These are phyloP conservation scores for Sporobolomyces pararoseus DNA, from an alignment of 768 basidiomycete genomes.

Conservation along the genomic window DNA sequence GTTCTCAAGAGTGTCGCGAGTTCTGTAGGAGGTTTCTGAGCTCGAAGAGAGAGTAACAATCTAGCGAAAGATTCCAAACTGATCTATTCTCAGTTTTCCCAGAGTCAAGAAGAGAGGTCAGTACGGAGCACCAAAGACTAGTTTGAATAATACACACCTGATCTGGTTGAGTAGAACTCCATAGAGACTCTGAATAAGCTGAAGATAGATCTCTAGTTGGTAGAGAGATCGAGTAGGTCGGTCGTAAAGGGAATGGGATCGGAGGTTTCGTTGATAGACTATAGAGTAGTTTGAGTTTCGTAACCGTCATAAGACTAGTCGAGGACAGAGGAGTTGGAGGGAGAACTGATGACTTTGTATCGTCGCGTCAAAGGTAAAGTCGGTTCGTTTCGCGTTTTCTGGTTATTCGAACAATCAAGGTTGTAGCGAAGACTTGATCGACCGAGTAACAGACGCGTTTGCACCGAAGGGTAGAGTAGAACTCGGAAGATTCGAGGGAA, in stretches of 20 bases:
- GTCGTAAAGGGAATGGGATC: slow-evolving; percentile 22
- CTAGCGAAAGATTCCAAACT: slow-evolving; percentile 35
- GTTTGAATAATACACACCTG: not conserved
- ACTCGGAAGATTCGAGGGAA: too few species aligned
- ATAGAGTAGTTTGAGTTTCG: slow-evolving; percentile 22
- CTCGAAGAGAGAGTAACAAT: slow-evolving; percentile 16
- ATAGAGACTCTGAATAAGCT: slow-evolving; percentile 30
- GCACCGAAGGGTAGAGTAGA: too few species aligned
- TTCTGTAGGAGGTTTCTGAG: not conserved
- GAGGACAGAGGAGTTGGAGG: not conserved
- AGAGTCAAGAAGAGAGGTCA: not conserved
- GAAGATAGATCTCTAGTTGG: slow-evolving; percentile 20
- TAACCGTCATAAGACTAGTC: not conserved
- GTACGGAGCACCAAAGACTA: not conserved
- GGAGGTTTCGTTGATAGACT: slow-evolving; percentile 17
- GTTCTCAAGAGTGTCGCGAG: slow-evolving; percentile 7
- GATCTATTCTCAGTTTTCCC: not conserved
- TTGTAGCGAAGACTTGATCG: too few species aligned
- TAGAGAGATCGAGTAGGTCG: slow-evolving; percentile 27
- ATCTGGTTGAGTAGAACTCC: slow-evolving; percentile 9
- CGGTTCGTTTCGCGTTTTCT: too few species aligned
- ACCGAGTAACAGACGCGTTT: too few species aligned
- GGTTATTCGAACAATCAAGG: too few species aligned
- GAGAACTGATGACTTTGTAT: not conserved
- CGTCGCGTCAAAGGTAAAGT: too few species aligned